Evolutionary conservation across 768 basidiomycete genomes (phyloP), one percentile per base, ranked within the genome.

Genomic region (Tylopilus sp.): DNA sequence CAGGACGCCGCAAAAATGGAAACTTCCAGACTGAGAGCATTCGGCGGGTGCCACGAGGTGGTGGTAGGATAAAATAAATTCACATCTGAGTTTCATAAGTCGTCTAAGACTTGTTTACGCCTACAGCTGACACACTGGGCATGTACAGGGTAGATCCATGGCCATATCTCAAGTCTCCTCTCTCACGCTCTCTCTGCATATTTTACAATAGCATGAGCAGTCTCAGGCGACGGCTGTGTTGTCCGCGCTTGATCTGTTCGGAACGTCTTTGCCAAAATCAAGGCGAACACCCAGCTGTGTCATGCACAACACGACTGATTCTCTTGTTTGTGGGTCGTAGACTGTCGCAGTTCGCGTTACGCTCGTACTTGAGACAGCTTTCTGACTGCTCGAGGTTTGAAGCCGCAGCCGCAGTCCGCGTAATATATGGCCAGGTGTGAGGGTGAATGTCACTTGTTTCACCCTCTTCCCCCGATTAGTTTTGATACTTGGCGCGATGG

Each of bases 361-460:
- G 28, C 4, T 28, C 13, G 2, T 40, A 50, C 25, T 31, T 28
- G 52, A 40, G 12, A 30, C 35, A 28, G 6, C 18, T 20, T 47
- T 57, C 21, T 39, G 13, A 38, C n/a, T 43, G 41, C 49, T 49
- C 35, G 51, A 25, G 18, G 44, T 6, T 41, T 51, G 57, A 17
- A 57, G 42, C 17, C 56, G 54, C 33, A 57, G 42, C 17, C 56
- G 54, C 33, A 76, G 51, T 30, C 73, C 75, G n/a, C 72, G 71
- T 44, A 73, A 46, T 39, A 76, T 48, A 51, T 76, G 75, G 28
- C 68, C 59, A 3, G 74, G 75, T 1, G 74, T 72, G 40, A 76
- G 59, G 40, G 72, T 44, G 11, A 65, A 58, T 9, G 59, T 53
- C 47, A 57, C 36, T 52, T 57, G 63, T 18, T 61, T 67, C 51